Percentiles rank a stretch among this genome's conserved stretches.
phyloP scores from a whole-genome alignment of 2,329 filamentous ascomycete genomes.

The Diaporthe sp. region DNA sequence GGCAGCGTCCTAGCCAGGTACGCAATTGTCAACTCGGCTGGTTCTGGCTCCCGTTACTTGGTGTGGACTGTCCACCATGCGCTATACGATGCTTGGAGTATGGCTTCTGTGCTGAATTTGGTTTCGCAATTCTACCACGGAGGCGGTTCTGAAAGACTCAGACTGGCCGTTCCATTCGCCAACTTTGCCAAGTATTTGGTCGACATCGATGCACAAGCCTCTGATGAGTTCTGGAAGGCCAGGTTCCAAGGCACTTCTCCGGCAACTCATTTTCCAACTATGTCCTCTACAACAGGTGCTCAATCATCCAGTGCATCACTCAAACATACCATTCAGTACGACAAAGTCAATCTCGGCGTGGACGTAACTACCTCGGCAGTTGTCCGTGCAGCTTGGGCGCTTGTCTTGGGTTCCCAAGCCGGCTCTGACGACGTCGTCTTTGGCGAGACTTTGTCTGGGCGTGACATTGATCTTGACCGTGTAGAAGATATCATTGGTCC shows the following conservation, averaged over 20 bases:
- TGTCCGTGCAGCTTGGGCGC: slow-evolving; percentile 51
- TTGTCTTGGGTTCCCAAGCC: slow-evolving; percentile 1
- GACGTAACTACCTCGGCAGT: slow-evolving; percentile 49
- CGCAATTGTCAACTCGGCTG: slow-evolving; percentile 1
- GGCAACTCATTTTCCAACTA: slow-evolving; percentile 8
- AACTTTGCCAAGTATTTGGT: slow-evolving; percentile 21
- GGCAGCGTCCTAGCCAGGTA: not conserved
- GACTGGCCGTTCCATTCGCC: not conserved
- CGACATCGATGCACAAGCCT: slow-evolving; percentile 3
- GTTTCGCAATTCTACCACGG: slow-evolving; percentile 58
- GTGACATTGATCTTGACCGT: slow-evolving; percentile 23
- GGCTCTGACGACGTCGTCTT: slow-evolving; percentile 20
- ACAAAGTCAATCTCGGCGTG: not conserved
- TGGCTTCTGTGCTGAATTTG: slow-evolving; percentile 64
- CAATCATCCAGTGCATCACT: not conserved
- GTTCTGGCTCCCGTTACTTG: not conserved
- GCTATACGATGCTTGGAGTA: slow-evolving; percentile 70
- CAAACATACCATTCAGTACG: not conserved
- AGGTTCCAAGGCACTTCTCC: slow-evolving; percentile 6
- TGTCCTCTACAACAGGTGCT: not conserved
- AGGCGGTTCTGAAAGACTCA: not conserved
- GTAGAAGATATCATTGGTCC: slow-evolving; percentile 31
- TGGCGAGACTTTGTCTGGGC: slow-evolving; percentile 32
- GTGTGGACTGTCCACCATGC: slow-evolving; percentile 65
- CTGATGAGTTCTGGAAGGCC: slow-evolving; percentile 18